phyloP scores from a whole-genome alignment of 2,329 filamentous ascomycete genomes.

The Monilinia fructigena region DNA sequence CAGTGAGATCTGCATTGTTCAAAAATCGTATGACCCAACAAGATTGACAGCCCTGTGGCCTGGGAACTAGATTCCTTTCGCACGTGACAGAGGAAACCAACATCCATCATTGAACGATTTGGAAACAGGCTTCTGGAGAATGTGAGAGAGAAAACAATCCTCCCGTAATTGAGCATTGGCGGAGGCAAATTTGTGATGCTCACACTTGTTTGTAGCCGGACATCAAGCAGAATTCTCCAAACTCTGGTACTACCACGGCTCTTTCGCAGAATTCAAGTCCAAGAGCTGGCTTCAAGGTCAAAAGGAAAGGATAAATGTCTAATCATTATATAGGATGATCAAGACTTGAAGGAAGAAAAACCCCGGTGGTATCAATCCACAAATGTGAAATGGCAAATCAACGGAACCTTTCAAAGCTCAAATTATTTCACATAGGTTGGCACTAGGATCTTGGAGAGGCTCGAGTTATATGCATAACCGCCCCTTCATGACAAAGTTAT shows the following conservation, averaged over 20 bases:
- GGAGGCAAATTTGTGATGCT: background rate
- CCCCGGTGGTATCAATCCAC: background rate
- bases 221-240: background rate
- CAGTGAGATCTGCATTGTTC: slow-evolving; percentile 6
- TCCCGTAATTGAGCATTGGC: background rate
- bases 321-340: no score
- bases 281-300: background rate
- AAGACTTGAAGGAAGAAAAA: background rate
- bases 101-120: background rate
- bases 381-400: background rate
- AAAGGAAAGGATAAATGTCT: background rate
- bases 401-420: background rate
- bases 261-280: background rate
- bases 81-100: background rate
- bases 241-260: background rate
- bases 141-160: background rate
- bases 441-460: slow-evolving; percentile 4
- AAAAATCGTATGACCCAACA: slow-evolving; percentile 2
- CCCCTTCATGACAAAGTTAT: background rate
- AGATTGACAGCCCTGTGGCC: background rate
- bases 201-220: background rate
- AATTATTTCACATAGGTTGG: background rate
- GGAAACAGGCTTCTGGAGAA: no score
- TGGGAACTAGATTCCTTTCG: background rate
- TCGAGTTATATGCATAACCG: slow-evolving; percentile 15